A percentile compares a stretch with the other conserved stretches of the same genome.
Evolutionary conservation across 257 asterid genomes (phyloP).

Genomic region (Rhazya stricta): DNA sequence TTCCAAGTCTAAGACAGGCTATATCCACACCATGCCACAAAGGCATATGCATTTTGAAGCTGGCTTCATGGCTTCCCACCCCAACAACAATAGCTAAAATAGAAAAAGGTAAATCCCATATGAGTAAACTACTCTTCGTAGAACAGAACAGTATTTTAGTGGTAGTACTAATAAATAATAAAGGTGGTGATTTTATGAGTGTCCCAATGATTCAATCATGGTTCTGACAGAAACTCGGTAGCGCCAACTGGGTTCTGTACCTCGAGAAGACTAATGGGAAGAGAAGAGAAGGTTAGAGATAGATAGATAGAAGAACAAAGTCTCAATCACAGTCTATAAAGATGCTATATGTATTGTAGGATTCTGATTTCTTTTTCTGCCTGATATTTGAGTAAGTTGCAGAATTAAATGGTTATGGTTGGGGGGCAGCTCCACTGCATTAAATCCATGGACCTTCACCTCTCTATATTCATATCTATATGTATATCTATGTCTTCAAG

Average conservation of each 20-base stretch:
- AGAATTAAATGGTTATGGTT: constrained; percentile 18
- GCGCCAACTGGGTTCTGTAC: constrained; percentile 24
- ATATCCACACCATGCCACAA: too few species aligned
- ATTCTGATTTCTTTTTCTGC: constrained; percentile 6
- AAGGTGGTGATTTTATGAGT: constrained; percentile 7
- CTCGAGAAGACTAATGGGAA: constrained; percentile 16
- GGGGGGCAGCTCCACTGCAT: constrained; percentile 20
- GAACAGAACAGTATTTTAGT: neutral
- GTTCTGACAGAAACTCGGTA: constrained; percentile 14
- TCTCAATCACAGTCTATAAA: constrained; percentile 10
- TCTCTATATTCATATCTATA: neutral
- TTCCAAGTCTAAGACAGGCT: too few species aligned
- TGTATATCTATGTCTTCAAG: neutral
- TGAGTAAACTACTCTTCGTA: neutral
- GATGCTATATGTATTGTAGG: neutral
- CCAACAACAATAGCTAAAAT: neutral
- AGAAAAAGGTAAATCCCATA: neutral
- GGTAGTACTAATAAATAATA: neutral
- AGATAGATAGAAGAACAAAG: constrained; percentile 8
- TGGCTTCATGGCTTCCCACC: neutral
- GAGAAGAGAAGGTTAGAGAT: neutral
- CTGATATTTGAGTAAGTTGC: constrained; percentile 10
- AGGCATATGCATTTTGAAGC: neutral
- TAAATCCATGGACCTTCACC: constrained; percentile 17
- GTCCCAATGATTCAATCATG: constrained; percentile 34